phyloP scores from a whole-genome alignment of 768 basidiomycete genomes.

The Suillus decipiens region DNA sequence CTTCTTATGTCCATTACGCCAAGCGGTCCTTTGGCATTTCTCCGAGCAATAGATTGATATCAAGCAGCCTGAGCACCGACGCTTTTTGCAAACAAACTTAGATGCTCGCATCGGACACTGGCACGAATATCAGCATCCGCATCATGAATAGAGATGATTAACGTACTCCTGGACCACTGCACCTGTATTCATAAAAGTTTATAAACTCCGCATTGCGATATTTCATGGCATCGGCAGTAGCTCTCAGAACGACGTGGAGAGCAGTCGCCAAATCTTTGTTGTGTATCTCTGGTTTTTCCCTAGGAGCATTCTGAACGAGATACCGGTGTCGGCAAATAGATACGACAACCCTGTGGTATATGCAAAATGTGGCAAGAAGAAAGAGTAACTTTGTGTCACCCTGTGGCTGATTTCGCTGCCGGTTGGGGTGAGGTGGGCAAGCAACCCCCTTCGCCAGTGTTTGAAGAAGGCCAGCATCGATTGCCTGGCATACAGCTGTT shows the following conservation, averaged over 20 bases:
- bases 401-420: too few species aligned
- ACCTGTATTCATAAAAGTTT: not conserved
- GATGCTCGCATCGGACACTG: not conserved
- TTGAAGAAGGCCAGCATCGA: not conserved
- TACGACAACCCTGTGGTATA: not conserved
- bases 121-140: not conserved
- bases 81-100: not conserved
- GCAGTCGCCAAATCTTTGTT: not conserved
- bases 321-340: not conserved
- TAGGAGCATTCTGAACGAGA: not conserved
- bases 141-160: not conserved
- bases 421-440: slow-evolving; percentile 1
- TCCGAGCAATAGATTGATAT: not conserved
- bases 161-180: slow-evolving; percentile 2
- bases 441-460: not conserved
- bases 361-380: not conserved
- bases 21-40: not conserved
- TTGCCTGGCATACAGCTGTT: not conserved
- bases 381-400: not conserved
- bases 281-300: not conserved
- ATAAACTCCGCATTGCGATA: not conserved
- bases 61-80: slow-evolving; percentile 2
- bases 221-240: not conserved
- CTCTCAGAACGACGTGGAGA: not conserved
- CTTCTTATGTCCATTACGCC: not conserved